A percentile compares a stretch with the other conserved stretches of the same genome.
These are phyloP conservation scores for Aspergillus eucalypticola DNA, from an alignment of 2,329 filamentous ascomycete species.

Conservation along the genomic window DNA sequence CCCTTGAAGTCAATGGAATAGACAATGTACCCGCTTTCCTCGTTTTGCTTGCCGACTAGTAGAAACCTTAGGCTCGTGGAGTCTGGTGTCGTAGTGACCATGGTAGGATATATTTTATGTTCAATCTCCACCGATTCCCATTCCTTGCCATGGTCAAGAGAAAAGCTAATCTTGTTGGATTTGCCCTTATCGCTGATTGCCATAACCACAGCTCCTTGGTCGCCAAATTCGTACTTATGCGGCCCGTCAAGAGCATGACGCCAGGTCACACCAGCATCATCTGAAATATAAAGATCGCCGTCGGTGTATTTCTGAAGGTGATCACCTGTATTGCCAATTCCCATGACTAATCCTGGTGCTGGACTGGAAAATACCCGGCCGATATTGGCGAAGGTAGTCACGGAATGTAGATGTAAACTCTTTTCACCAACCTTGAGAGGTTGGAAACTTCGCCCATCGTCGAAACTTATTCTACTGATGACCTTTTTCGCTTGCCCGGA, in stretches of 20 bases:
- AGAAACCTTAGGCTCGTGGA: slow-evolving; percentile 92
- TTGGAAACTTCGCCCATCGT: slow-evolving; percentile 87
- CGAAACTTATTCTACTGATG: slow-evolving; percentile 83
- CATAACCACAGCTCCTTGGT: slow-evolving; percentile 84
- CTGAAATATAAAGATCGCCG: slow-evolving; percentile 81
- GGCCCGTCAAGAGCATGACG: slow-evolving; percentile 69
- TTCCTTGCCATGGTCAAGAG: slow-evolving; percentile 81
- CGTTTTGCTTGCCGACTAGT: slow-evolving; percentile 64
- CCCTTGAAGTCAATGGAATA: slow-evolving; percentile 81
- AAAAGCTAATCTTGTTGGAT: slow-evolving; percentile 69
- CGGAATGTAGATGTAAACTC: slow-evolving; percentile 83
- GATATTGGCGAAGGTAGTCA: slow-evolving; percentile 78
- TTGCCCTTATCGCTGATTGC: slow-evolving; percentile 70
- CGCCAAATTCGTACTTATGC: slow-evolving; percentile 95
- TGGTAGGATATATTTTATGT: slow-evolving; percentile 67
- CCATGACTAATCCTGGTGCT: slow-evolving; percentile 91
- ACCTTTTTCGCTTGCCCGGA: slow-evolving; percentile 60
- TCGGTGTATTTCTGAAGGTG: slow-evolving; percentile 69
- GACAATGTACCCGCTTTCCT: slow-evolving; percentile 58
- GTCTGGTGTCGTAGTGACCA: slow-evolving; percentile 85
- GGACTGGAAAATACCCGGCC: slow-evolving; percentile 91
- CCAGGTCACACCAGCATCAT: slow-evolving; percentile 89
- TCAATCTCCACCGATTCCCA: slow-evolving; percentile 76
- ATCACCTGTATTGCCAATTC: slow-evolving; percentile 84
- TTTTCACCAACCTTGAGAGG: slow-evolving; percentile 67